Evolutionary conservation across 2,329 filamentous ascomycete genomes (phyloP).

Genomic region (Ploettnerulaceae sp.): DNA sequence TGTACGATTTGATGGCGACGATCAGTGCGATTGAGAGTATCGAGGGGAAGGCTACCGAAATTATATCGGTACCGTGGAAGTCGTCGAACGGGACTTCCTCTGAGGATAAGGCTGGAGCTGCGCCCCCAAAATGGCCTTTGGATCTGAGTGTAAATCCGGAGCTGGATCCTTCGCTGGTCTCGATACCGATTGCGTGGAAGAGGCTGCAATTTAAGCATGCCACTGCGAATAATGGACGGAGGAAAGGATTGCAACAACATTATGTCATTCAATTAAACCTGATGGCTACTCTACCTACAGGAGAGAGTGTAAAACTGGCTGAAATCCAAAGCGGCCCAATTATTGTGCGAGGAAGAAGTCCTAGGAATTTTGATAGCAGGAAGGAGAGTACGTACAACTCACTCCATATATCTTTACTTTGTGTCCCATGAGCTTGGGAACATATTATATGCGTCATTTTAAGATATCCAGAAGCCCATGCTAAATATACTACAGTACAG

Average conservation of each 20-base stretch:
- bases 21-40: conserved; percentile 89
- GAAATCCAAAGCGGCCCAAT: conserved; percentile 90
- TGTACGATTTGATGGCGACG: conserved; percentile 72
- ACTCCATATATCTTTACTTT: no score
- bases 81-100: conserved; percentile 37
- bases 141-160: conserved; percentile 56
- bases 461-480: no score
- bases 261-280: conserved; percentile 86
- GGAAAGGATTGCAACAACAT: conserved; percentile 92
- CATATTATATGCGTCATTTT: no score
- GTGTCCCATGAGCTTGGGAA: no score
- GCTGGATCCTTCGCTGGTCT: conserved; percentile 74
- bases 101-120: conserved; percentile 40
- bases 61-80: conserved; percentile 97
- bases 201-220: conserved; percentile 92
- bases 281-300: conserved; percentile 63
- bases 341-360: conserved; percentile 88
- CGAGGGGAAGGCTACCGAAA: conserved; percentile 85
- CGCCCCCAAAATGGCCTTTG: conserved; percentile 51
- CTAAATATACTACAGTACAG: no score
- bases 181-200: conserved; percentile 87
- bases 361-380: conserved; percentile 86
- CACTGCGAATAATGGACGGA: conserved; percentile 89
- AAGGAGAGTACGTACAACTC: conserved; percentile 88
- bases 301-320: conserved; percentile 67